Evolutionary conservation across 2,329 filamentous ascomycete species (phyloP).

Genomic region (Sclerotinia nivalis): DNA sequence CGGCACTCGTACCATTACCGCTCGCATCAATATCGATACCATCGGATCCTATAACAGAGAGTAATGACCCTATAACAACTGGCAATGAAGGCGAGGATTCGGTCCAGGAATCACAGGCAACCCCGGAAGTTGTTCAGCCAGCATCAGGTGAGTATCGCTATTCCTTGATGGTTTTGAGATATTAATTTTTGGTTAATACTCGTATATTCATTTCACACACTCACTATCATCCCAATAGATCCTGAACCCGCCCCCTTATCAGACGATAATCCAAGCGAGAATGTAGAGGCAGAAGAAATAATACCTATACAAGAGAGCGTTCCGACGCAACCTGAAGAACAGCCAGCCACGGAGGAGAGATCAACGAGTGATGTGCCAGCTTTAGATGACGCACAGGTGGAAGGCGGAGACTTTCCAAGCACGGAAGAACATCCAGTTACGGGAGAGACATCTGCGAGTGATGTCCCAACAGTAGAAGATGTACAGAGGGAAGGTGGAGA

Average conservation of each 20-base stretch:
- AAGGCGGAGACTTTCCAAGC: not conserved
- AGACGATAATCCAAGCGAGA: not conserved
- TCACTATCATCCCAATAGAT: not conserved
- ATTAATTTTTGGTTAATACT: not conserved
- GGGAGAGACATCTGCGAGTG: not conserved
- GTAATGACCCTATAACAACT: not conserved
- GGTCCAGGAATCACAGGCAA: not conserved
- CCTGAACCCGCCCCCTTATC: not conserved
- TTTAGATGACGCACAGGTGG: not conserved
- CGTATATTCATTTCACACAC: not conserved
- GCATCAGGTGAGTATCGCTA: not conserved
- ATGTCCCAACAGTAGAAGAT: not conserved
- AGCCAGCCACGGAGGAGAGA: not conserved
- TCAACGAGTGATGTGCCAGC: not conserved
- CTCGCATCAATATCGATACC: not conserved
- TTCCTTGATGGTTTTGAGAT: not conserved
- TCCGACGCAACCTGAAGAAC: not conserved
- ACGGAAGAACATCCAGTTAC: not conserved
- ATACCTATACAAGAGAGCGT: not conserved
- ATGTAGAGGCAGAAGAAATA: not conserved
- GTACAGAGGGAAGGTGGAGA: not conserved
- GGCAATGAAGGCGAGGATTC: not conserved
- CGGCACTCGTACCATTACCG: not conserved
- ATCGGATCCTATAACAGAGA: not conserved
- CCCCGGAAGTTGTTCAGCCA: not conserved